Conservation (phyloP, 2,329 filamentous ascomycete genomes). For the Plenodomus lindquistii region DNA sequence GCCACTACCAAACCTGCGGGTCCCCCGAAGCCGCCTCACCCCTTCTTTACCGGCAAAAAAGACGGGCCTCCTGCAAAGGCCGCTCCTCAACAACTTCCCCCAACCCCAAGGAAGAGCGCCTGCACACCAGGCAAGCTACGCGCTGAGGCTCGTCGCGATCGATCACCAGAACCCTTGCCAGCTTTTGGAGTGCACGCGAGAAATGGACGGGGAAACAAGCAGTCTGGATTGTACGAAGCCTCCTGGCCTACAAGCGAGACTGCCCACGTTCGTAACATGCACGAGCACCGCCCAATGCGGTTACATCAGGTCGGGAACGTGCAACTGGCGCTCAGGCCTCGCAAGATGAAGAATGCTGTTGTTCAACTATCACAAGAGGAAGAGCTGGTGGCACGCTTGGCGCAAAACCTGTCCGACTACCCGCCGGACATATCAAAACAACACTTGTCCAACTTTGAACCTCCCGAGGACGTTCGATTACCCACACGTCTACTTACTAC, state of each 20-base stretch:
- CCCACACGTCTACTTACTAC: conserved; percentile 44
- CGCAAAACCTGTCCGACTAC: conserved; percentile 18
- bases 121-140: conserved; percentile 54
- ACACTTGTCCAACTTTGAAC: conserved; percentile 14
- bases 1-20: conserved; percentile 32
- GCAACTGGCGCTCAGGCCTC: conserved; percentile 12
- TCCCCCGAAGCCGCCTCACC: conserved; percentile 60
- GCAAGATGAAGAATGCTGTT: conserved; percentile 48
- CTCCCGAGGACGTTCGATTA: conserved; percentile 33
- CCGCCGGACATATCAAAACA: not conserved
- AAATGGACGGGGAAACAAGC: conserved; percentile 52
- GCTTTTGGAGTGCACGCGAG: conserved; percentile 24
- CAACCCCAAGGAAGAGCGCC: conserved; percentile 41
- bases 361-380: conserved; percentile 25
- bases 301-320: not conserved
- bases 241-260: conserved; percentile 72
- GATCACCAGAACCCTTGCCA: conserved; percentile 15
- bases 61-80: conserved; percentile 21
- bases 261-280: conserved; percentile 44
- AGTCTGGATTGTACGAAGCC: conserved; percentile 68
- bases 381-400: conserved; percentile 28
- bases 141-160: conserved; percentile 33
- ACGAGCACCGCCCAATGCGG: not conserved
- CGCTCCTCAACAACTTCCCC: conserved; percentile 8
- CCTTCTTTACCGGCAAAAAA: conserved; percentile 68